These are phyloP conservation scores for Lactarius deliciosus DNA, from an alignment of 768 basidiomycete genomes.

Conservation along the genomic window DNA sequence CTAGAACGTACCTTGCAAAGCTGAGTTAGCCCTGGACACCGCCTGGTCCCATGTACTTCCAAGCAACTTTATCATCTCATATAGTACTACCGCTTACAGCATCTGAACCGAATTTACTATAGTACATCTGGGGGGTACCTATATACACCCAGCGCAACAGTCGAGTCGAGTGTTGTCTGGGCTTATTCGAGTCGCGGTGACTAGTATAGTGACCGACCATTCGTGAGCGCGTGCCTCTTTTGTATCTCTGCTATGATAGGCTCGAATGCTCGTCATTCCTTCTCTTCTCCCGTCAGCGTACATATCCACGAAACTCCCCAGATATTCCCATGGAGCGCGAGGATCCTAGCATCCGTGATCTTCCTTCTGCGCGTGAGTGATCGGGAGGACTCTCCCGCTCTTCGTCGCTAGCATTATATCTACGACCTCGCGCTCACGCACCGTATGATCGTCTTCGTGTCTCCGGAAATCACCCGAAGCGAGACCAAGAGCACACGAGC, in stretches of 20 bases:
- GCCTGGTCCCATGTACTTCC: background rate
- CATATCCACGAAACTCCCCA: background rate
- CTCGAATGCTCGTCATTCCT: background rate
- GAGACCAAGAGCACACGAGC: conserved; percentile 29
- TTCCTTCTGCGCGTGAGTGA: conserved; percentile 21
- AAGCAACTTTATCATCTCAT: no score
- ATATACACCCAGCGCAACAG: no score
- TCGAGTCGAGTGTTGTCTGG: no score
- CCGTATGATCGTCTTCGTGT: conserved; percentile 3
- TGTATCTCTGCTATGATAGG: background rate
- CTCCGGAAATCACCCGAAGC: conserved; percentile 26
- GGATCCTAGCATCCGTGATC: background rate
- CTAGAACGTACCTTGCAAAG: background rate
- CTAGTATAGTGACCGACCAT: background rate
- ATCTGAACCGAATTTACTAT: background rate
- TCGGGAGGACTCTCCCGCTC: background rate
- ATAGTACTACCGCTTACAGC: background rate
- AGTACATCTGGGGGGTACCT: no score
- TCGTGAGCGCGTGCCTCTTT: background rate
- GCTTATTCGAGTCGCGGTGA: background rate
- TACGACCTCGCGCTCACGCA: conserved; percentile 6
- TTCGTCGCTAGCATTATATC: conserved; percentile 5
- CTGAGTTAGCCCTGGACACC: background rate
- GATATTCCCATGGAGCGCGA: conserved; percentile 9
- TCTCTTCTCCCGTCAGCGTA: background rate